A percentile compares a stretch with the other conserved stretches of the same genome.
Evolutionary conservation across 2,329 filamentous ascomycete genomes (phyloP).

Genomic region (Ophiostoma novo-ulmi): DNA sequence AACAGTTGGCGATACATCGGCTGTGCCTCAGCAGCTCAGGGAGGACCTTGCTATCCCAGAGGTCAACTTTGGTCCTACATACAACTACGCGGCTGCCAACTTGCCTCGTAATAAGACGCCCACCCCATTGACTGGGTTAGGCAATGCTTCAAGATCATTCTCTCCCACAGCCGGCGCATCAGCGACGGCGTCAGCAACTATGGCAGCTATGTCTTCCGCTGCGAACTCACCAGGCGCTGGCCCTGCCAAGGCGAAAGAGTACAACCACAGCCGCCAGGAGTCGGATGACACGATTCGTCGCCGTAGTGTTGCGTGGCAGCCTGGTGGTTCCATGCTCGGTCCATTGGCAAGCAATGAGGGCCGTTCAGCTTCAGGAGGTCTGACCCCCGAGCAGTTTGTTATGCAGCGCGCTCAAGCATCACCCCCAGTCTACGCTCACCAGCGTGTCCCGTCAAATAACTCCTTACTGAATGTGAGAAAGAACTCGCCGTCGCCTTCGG

Average conservation of each 20-base stretch:
- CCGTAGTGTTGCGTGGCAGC: slow-evolving; percentile 70
- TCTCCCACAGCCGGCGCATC: slow-evolving; percentile 11
- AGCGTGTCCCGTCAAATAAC: slow-evolving; percentile 53
- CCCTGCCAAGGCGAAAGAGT: slow-evolving; percentile 17
- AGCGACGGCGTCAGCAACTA: neutral
- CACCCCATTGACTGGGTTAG: slow-evolving; percentile 22
- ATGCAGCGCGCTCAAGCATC: slow-evolving; percentile 63
- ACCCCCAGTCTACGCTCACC: slow-evolving; percentile 55
- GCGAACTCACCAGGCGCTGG: neutral
- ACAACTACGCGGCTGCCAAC: slow-evolving; percentile 52
- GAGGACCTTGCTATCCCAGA: slow-evolving; percentile 57
- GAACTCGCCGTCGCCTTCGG: slow-evolving; percentile 42
- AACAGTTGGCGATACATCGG: slow-evolving; percentile 59
- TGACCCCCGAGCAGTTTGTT: slow-evolving; percentile 79
- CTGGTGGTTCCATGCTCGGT: slow-evolving; percentile 52
- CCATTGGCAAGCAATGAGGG: slow-evolving; percentile 44
- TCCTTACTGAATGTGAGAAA: slow-evolving; percentile 39
- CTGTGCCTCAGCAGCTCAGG: neutral
- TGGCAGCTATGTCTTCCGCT: slow-evolving; percentile 14
- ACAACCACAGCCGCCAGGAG: slow-evolving; percentile 42
- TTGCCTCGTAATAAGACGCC: slow-evolving; percentile 35
- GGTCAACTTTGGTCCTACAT: slow-evolving; percentile 81
- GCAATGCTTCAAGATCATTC: neutral
- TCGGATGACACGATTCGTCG: slow-evolving; percentile 54
- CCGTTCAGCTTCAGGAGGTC: slow-evolving; percentile 28